phyloP scores from a whole-genome alignment of 495 filamentous ascomycete genomes.

The Peziza echinospora region DNA sequence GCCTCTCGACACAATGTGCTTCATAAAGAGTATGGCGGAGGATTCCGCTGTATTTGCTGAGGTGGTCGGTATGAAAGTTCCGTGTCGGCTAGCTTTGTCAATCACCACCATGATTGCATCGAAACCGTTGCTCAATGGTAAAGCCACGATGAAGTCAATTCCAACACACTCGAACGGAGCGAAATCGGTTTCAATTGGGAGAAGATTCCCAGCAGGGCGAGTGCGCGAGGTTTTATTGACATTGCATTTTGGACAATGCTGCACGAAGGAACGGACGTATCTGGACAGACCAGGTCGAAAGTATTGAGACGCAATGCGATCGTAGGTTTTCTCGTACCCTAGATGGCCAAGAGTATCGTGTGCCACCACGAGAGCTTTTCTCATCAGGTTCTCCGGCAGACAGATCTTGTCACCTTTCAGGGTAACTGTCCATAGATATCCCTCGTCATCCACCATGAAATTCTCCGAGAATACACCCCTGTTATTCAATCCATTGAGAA shows the following conservation, averaged over 20 bases:
- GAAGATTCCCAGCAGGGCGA: neutral
- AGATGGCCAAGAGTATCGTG: neutral
- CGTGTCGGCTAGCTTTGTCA: neutral
- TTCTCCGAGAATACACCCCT: too few species aligned
- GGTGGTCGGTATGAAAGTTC: neutral
- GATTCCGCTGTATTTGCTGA: neutral
- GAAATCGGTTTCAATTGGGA: neutral
- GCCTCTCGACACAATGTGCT: neutral
- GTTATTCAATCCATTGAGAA: too few species aligned
- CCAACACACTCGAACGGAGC: neutral
- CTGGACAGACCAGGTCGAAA: neutral
- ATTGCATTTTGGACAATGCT: neutral
- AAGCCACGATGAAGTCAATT: slow-evolving; percentile 1
- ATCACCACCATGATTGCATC: neutral
- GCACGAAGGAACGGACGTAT: neutral
- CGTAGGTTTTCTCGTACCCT: neutral
- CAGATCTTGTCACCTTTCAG: neutral
- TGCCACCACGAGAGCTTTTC: neutral
- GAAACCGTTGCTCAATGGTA: neutral
- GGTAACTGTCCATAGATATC: neutral
- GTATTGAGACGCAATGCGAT: neutral
- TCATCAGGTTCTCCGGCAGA: neutral
- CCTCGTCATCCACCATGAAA: neutral
- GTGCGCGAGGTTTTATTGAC: neutral
- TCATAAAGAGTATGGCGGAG: neutral